A percentile compares a stretch with the other conserved stretches of the same genome.
Conservation (phyloP, 1,284 basidiomycete species). For the Heimioporus punctisporus region DNA sequence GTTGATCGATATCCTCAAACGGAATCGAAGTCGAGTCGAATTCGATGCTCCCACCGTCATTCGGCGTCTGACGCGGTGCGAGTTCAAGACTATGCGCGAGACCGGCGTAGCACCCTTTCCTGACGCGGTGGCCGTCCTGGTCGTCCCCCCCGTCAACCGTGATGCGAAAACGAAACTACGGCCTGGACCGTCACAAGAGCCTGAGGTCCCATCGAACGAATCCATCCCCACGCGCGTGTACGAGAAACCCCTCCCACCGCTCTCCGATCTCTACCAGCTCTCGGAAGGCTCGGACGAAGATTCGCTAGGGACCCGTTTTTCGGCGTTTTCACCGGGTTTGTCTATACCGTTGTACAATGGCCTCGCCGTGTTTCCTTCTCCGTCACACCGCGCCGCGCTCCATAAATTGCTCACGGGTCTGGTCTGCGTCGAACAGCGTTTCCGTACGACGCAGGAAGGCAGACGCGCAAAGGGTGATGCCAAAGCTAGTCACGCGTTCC, state of each 20-base stretch:
- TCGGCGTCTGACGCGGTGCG: conserved; percentile 61
- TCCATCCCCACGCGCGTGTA: background rate
- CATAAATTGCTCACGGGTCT: conserved; percentile 49
- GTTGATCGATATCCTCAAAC: conserved; percentile 36
- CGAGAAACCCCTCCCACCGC: conserved; percentile 37
- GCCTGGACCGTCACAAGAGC: conserved; percentile 42
- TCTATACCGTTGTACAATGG: conserved; percentile 70
- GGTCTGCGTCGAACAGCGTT: conserved; percentile 47
- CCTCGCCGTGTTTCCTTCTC: conserved; percentile 59
- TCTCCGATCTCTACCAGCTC: conserved; percentile 36
- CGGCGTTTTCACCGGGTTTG: conserved; percentile 40
- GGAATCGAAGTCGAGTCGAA: background rate
- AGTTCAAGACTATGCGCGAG: conserved; percentile 53
- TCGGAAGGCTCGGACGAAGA: background rate
- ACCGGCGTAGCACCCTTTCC: conserved; percentile 50
- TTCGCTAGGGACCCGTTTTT: conserved; percentile 5
- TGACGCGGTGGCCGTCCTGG: conserved; percentile 61
- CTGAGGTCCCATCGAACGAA: conserved; percentile 24
- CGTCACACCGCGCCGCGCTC: conserved; percentile 57
- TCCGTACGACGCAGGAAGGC: conserved; percentile 18
- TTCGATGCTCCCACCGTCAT: conserved; percentile 39
- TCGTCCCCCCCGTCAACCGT: conserved; percentile 70
- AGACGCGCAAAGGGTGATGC: conserved; percentile 30
- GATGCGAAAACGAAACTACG: conserved; percentile 48
- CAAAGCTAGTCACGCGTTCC: conserved; percentile 68